phyloP scores from a whole-genome alignment of 1,284 basidiomycete genomes.

The Microstroma glucosiphilum region DNA sequence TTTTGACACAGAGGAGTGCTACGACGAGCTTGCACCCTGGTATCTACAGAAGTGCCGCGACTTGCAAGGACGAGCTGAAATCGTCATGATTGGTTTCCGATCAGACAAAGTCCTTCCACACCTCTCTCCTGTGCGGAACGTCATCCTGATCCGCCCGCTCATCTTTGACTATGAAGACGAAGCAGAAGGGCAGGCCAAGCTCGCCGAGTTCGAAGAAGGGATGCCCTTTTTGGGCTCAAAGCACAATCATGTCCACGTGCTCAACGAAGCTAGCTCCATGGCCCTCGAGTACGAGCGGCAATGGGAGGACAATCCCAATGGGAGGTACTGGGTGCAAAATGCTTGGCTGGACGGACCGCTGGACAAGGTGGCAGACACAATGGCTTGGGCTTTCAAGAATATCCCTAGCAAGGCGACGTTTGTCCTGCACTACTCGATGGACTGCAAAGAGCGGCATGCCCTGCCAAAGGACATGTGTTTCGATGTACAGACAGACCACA shows the following conservation, averaged over 20 bases:
- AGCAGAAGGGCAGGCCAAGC: not conserved
- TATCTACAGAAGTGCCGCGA: too few species aligned
- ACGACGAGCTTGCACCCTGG: too few species aligned
- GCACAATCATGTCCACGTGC: not conserved
- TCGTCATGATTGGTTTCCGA: constrained; percentile 11
- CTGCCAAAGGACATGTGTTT: too few species aligned
- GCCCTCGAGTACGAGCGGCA: constrained; percentile 7
- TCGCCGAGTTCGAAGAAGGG: constrained; percentile 3
- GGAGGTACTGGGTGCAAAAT: too few species aligned
- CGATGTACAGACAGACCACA: constrained; percentile 5
- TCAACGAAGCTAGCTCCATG: not conserved
- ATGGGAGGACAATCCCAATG: not conserved
- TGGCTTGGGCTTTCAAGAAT: too few species aligned
- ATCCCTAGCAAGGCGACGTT: too few species aligned
- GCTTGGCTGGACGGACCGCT: too few species aligned
- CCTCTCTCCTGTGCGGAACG: not conserved
- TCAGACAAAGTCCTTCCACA: constrained; percentile 8
- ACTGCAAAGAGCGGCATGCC: too few species aligned
- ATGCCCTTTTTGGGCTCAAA: not conserved
- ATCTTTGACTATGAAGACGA: constrained; percentile 8
- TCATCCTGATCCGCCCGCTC: constrained; percentile 5
- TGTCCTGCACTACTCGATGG: too few species aligned
- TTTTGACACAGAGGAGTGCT: too few species aligned
- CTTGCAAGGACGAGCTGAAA: not conserved
- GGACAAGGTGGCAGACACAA: too few species aligned